Evolutionary conservation across 2,329 filamentous ascomycete genomes (phyloP).

Genomic region (Albifimbria verrucaria): DNA sequence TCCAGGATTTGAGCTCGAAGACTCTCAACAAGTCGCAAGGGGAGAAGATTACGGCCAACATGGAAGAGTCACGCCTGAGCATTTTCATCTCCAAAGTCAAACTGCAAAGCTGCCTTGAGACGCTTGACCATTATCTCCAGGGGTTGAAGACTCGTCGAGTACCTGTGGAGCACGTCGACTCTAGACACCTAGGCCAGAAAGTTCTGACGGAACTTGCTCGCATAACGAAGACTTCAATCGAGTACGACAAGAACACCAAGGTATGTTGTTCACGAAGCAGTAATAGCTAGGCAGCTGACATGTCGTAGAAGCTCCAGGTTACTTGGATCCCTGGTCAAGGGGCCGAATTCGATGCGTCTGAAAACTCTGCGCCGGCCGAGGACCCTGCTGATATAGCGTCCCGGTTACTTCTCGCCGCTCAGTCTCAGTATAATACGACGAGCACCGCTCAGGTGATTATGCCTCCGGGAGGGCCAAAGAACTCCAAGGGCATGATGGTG

Average conservation of each 20-base stretch:
- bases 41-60: slow-evolving; percentile 23
- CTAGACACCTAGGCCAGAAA: slow-evolving; percentile 10
- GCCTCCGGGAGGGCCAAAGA: not conserved
- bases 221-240: slow-evolving; percentile 29
- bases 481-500: slow-evolving; percentile 12
- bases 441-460: slow-evolving; percentile 18
- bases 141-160: slow-evolving; percentile 22
- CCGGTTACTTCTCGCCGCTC: slow-evolving; percentile 38
- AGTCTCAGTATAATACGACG: not conserved
- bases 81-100: slow-evolving; percentile 27
- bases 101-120: slow-evolving; percentile 29
- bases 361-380: slow-evolving; percentile 25
- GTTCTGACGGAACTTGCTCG: slow-evolving; percentile 26
- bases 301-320: slow-evolving; percentile 28
- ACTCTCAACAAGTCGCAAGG: slow-evolving; percentile 26
- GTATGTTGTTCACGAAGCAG: slow-evolving; percentile 12
- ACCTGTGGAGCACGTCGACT: slow-evolving; percentile 16
- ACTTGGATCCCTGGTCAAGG: slow-evolving; percentile 37
- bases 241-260: slow-evolving; percentile 10
- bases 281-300: slow-evolving; percentile 7
- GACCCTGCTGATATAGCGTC: slow-evolving; percentile 40
- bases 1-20: slow-evolving; percentile 24
- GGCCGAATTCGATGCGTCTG: not conserved
- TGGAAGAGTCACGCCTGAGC: slow-evolving; percentile 18
- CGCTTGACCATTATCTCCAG: slow-evolving; percentile 27